Base-by-base conservation (phyloP, 805 yeast species). In the Cyberlindnera petersonii region DNA sequence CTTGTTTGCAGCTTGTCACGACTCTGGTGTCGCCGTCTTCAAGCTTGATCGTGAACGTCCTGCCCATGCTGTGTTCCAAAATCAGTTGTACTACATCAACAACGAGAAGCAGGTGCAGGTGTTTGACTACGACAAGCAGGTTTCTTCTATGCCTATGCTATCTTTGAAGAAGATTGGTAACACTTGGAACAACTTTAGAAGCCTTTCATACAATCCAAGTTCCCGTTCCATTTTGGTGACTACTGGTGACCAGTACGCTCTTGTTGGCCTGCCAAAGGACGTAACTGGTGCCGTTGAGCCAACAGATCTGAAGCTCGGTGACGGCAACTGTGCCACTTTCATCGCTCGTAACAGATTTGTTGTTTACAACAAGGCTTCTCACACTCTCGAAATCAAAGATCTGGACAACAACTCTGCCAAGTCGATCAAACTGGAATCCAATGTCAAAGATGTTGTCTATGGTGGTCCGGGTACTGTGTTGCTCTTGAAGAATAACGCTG, bases 11-110 rank as follows among this genome's bases (percentile, higher is more conserved):
- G 83, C 96, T 22, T 91, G 95, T 54, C 98, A 91, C 65, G 98
- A 94, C 64, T 74, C 88, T 13, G 99, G 99, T 61, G 94, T 88
- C 22, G 89, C 89, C 95, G 95, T 93, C 35, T 94, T 93, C 76
- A 93, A 93, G 67, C 74, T 93, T 45, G 96, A 87, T 62, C 84
- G 98, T 61, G 99, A 93, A 71, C 81, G 98, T 63, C 98, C 98
- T 11, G 95, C 96, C n/a, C 75, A 77, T 53, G 63, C 85, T 5
- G 56, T 77, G 24, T 74, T 72, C 65, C 93, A 85, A 59, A 85
- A 85, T 63, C 79, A 74, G 53, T 63, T 93, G 52, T 75, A 75
- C 46, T 91, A 74, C 57, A 78, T 88, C 53, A 87, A 86, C 63
- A 74, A 77, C 44, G 95, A 87, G 59, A 86, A 83, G 62, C 94